Evolutionary conservation across 2,329 filamentous ascomycete species (phyloP), one percentile per base, ranked within the genome.

Genomic region (Clonostachys chloroleuca): DNA sequence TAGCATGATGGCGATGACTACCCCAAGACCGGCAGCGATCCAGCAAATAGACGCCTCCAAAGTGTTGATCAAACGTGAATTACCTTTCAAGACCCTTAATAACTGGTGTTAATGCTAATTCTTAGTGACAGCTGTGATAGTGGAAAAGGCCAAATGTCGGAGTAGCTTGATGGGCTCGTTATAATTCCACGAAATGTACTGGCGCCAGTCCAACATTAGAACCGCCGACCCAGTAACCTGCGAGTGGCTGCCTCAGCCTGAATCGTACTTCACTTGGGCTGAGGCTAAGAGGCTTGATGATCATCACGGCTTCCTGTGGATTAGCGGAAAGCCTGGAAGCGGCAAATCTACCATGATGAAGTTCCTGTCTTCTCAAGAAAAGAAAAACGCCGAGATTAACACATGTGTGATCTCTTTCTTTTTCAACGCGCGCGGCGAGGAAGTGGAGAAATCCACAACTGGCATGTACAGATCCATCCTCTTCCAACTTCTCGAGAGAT

Each of bases 391-490:
- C 45, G 24, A 20, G 14, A n/a, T 13, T 0, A 30, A 60, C 0
- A 51, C 57, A 1, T 36, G 43, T 17, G 43, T 45, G 14, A n/a
- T 73, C 3, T 72, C 66, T 3, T 78, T 77, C 59, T 79, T 78
- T 59, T 79, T 79, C 63, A 73, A 77, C 46, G 73, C 74, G 0
- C 58, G 72, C 44, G 74, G 74, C 0, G 58, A 59, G 1, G 30
- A 56, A 12, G 55, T 74, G 8, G 73, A 81, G 42, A 75, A 63
- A 46, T 68, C 74, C 0, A 61, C 62, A 0, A 17, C 59, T 1
- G 77, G 78, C 4, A 65, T 81, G 55, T 78, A 78, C 52, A 67
- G 74, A 7, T 74, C 73, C 2, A 52, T 81, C 7, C 49, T 80
- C 1, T 54, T 59, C 9, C 73, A 80, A 48, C 56, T 80, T 1